These are phyloP conservation scores for Brassica hybrid DNA, from an alignment of 441 rosid genomes.

Conservation along the genomic window DNA sequence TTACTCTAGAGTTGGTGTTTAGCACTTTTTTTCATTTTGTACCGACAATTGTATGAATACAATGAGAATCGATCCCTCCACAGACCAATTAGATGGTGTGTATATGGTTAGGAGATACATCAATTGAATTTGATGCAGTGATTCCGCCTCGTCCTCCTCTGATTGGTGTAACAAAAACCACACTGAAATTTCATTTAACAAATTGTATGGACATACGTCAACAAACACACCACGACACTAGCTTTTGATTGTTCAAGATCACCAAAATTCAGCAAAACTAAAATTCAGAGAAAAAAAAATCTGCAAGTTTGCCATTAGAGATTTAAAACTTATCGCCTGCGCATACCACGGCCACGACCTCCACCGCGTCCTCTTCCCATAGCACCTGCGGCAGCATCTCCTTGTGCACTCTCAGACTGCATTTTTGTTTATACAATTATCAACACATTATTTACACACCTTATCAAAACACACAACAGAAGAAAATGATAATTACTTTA, in stretches of 20 bases:
- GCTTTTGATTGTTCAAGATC: no score
- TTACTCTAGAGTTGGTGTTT: constrained; percentile 21
- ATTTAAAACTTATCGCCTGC: constrained; percentile 68
- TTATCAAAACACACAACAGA: background rate
- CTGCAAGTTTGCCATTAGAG: constrained; percentile 5
- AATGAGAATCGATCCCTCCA: background rate
- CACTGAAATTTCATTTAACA: constrained; percentile 26
- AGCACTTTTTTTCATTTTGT: background rate
- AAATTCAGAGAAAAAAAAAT: background rate
- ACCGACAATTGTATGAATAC: background rate
- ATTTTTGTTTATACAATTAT: background rate
- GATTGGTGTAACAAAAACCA: constrained; percentile 14
- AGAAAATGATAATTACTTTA: constrained; percentile 59
- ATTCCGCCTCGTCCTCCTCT: background rate
- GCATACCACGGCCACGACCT: constrained; percentile 93
- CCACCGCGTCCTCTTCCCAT: constrained; percentile 98
- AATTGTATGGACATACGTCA: constrained; percentile 16
- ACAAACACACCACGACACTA: constrained; percentile 18
- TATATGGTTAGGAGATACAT: background rate
- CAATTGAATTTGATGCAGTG: background rate
- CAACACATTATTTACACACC: background rate
- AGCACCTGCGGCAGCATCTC: constrained; percentile 93
- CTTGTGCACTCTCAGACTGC: constrained; percentile 99
- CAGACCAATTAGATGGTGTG: background rate
- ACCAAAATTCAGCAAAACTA: constrained; percentile 30